Evolutionary conservation across 169 alveolate species (phyloP).

Genomic region (Plasmodium coatneyi): DNA sequence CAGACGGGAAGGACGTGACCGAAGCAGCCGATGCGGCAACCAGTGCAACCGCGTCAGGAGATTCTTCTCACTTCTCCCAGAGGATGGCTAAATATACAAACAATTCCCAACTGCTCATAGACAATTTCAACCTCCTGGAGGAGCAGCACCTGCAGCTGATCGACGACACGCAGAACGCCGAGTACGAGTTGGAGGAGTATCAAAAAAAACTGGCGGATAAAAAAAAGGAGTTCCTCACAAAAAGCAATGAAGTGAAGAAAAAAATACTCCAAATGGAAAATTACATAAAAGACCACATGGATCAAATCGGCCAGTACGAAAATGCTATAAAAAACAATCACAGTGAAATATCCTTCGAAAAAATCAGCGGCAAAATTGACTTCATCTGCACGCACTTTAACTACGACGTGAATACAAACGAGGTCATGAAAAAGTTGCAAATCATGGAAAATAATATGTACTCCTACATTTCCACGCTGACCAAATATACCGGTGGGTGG

Average conservation of each 20-base stretch:
- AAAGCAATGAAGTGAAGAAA: slow-evolving; percentile 34
- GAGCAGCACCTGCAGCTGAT: slow-evolving; percentile 65
- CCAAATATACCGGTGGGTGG: slow-evolving; percentile 60
- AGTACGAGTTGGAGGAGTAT: slow-evolving; percentile 62
- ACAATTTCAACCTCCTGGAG: slow-evolving; percentile 55
- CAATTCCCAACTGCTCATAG: slow-evolving; percentile 46
- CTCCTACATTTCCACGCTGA: slow-evolving; percentile 51
- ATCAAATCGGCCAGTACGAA: slow-evolving; percentile 31
- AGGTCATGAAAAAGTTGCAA: slow-evolving; percentile 66
- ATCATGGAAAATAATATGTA: slow-evolving; percentile 59
- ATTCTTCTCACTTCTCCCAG: not conserved
- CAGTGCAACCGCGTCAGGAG: not conserved
- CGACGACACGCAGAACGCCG: slow-evolving; percentile 69
- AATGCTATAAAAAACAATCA: slow-evolving; percentile 8
- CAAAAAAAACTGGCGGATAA: slow-evolving; percentile 42
- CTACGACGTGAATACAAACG: slow-evolving; percentile 59
- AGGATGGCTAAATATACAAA: slow-evolving; percentile 52
- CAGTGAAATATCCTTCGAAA: slow-evolving; percentile 34
- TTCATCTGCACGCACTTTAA: slow-evolving; percentile 48
- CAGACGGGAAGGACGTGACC: slow-evolving; percentile 6
- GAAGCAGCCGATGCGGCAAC: slow-evolving; percentile 5
- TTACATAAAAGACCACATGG: slow-evolving; percentile 30
- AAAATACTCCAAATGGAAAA: slow-evolving; percentile 21
- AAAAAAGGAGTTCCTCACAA: slow-evolving; percentile 10
- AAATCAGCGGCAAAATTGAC: slow-evolving; percentile 62